phyloP scores from a whole-genome alignment of 108 stramenopile genomes.

The Pseudonitzschia multistriata region DNA sequence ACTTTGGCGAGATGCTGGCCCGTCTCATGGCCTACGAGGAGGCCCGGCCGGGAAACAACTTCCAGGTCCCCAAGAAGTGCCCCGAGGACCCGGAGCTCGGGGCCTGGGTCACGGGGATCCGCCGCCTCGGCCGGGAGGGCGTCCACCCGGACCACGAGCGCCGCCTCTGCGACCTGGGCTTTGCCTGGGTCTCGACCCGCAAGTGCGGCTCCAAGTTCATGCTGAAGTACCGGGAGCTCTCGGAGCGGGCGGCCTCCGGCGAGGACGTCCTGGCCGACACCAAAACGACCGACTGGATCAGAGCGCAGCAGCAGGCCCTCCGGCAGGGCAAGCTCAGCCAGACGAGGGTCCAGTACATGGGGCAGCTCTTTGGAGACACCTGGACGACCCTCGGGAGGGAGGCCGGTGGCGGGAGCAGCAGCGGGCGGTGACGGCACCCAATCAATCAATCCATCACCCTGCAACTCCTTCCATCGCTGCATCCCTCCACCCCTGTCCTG shows the following conservation, averaged over 20 bases:
- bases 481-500: no score
- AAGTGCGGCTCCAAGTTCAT: conserved; percentile 81
- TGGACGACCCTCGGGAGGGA: conserved; percentile 32
- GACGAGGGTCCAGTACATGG: conserved; percentile 69
- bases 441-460: no score
- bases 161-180: conserved; percentile 52
- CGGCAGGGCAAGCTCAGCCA: conserved; percentile 61
- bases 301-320: conserved; percentile 52
- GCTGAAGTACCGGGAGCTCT: conserved; percentile 55
- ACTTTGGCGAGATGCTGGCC: conserved; percentile 65
- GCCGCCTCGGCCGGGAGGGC: conserved; percentile 47
- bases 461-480: no score
- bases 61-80: conserved; percentile 85
- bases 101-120: conserved; percentile 83
- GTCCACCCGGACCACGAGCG: conserved; percentile 53
- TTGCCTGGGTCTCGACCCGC: conserved; percentile 68
- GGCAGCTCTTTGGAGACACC: conserved; percentile 35
- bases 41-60: conserved; percentile 36
- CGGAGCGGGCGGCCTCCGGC: conserved; percentile 24
- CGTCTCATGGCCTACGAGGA: conserved; percentile 54
- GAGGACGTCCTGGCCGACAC: conserved; percentile 30
- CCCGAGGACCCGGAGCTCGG: conserved; percentile 74
- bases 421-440: no score
- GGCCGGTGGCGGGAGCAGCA: no score
- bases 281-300: conserved; percentile 48